Base-by-base conservation (phyloP, 2,329 filamentous ascomycete species). In the Aureobasidium sp. region DNA sequence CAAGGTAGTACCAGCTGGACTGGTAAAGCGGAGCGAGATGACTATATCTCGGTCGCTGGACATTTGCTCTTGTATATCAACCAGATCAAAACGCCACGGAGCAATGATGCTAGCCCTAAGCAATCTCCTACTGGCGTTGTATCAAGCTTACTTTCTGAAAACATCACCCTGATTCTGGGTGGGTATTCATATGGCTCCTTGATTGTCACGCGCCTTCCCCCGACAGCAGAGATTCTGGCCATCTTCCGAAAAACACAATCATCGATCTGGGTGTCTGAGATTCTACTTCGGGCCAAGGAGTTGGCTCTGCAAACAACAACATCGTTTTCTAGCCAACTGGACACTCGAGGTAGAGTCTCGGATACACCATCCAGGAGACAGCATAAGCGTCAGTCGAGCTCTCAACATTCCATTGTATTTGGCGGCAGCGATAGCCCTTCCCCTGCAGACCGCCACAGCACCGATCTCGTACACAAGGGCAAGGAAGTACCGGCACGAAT, bases 181-280 rank as follows among this genome's bases (percentile, higher is more conserved):
- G 92, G 92, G 14, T 97, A 97, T 73, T 96, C 91, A 0, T 97
- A 97, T 73, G 94, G 94, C 47, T 90, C 91, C 5, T 82, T 96
- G 70, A 84, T 97, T 42, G 86, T 90, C 2, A 85, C 83, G 0
- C 85, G 87, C 62, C 81, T 96, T 0, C 90, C 91, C 0, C 79
- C 85, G 0, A 75, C 79, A 0, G 63, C 73, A 0, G 69, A 69
- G 0, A 83, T 95, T 31, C 74, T 90, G 27, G 72, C 79, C 1
- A 74, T 81, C 0, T 91, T 94, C 67, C 70, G 75, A 8, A 72
- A 75, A 0, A 81, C 84, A 0, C 66, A 75, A 3, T 68, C 72
- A n/a, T 84, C 81, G 42, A 85, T 85, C 0, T 74, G 85, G 5
- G 81, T 85, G 0, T 81, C 85, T 15, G 87, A 91, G 68, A 89